phyloP scores from a whole-genome alignment of 1,139 yeast species.

The Yamadazyma trypodendri region DNA sequence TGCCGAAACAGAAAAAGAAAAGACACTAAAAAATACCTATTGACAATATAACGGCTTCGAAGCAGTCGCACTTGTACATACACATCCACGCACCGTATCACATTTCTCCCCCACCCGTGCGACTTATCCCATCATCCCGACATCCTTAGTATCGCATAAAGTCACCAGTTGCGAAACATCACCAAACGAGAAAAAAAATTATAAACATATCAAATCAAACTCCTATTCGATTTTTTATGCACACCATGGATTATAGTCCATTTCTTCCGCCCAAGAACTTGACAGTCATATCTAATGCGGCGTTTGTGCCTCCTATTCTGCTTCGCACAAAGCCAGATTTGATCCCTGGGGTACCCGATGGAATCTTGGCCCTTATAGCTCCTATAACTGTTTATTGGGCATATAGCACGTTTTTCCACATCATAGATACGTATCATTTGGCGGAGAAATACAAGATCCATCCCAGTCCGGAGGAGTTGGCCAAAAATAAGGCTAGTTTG shows the following conservation, averaged over 20 bases:
- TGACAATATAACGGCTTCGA: no score
- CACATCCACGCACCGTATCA: no score
- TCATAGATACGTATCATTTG: constrained; percentile 68
- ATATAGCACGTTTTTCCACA: constrained; percentile 69
- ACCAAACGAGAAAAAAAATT: constrained; percentile 3
- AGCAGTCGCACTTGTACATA: no score
- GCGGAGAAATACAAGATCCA: constrained; percentile 87
- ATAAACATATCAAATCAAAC: constrained; percentile 1
- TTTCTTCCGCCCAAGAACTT: constrained; percentile 12
- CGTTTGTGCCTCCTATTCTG: constrained; percentile 14
- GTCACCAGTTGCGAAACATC: constrained; percentile 5
- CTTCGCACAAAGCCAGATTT: constrained; percentile 35
- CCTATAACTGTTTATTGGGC: constrained; percentile 87
- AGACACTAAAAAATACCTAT: no score
- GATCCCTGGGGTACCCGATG: constrained; percentile 67
- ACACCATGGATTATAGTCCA: constrained; percentile 3
- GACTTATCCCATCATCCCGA: no score
- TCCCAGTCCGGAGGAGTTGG: constrained; percentile 78
- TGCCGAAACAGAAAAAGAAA: background rate
- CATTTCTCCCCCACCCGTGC: no score
- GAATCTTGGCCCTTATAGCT: constrained; percentile 63
- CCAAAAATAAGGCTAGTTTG: constrained; percentile 72
- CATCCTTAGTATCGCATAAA: background rate
- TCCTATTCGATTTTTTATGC: background rate
- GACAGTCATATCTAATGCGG: constrained; percentile 14